Evolutionary conservation across 2,329 filamentous ascomycete species (phyloP).

Genomic region (Hymenoscyphus occultus): DNA sequence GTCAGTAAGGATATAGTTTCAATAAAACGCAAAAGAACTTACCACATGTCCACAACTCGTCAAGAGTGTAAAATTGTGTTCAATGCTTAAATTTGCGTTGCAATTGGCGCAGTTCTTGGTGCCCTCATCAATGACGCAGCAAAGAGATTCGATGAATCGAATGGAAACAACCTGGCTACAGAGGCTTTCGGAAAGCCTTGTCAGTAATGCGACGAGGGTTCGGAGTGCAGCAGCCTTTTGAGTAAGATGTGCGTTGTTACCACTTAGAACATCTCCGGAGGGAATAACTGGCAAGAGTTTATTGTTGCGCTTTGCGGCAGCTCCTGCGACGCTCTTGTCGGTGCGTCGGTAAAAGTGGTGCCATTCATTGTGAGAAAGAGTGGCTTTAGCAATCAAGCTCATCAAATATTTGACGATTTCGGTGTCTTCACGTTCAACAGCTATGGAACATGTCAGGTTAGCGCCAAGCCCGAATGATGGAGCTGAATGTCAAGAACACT

Average conservation of each 20-base stretch:
- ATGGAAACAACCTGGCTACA: background rate
- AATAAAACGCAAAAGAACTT: no score
- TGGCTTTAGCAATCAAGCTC: background rate
- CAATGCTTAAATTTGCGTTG: background rate
- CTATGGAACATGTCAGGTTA: background rate
- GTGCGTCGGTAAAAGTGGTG: background rate
- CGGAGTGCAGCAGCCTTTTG: background rate
- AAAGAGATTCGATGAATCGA: background rate
- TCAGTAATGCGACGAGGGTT: background rate
- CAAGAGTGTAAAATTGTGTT: background rate
- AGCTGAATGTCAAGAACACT: no score
- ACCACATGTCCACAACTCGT: background rate
- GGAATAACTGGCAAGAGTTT: background rate
- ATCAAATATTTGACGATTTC: background rate
- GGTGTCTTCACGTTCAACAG: background rate
- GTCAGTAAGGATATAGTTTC: no score
- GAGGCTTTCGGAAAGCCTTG: background rate
- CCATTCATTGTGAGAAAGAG: background rate
- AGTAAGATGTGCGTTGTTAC: background rate
- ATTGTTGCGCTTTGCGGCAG: background rate
- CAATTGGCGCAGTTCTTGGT: background rate
- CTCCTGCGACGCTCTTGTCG: background rate
- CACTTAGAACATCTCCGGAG: background rate
- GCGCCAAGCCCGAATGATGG: no score
- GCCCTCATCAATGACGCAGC: background rate